Base-by-base conservation (phyloP, 495 filamentous ascomycete genomes). In the Penicillium psychrofluorescens region DNA sequence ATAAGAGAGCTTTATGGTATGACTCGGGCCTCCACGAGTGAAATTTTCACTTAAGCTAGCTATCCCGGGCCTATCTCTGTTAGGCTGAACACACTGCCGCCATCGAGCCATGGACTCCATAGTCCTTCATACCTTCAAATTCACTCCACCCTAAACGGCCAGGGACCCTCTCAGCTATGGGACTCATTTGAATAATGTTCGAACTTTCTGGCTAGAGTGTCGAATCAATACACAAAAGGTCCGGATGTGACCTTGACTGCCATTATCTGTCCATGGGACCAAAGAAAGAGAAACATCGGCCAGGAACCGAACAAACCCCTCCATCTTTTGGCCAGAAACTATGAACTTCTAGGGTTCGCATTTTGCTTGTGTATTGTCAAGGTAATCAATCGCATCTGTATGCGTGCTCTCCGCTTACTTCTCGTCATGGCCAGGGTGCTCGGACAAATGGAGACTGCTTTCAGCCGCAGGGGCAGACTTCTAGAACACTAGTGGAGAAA, bases 401-500 rank as follows among this genome's bases (percentile, higher is more conserved):
- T 8, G 11, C 22, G 36, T 13, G 29, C 30, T n/a, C 22, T 16
- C n/a, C 14, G 29, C 31, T 11, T 11, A 35, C 16, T 10, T 7
- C 29, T 1, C 34, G 22, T 14, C 29, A 27, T 45, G 30, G 5
- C 32, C 33, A 29, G 44, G 29, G 44, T 30, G n/a, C 44, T 35
- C 31, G 32, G 44, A 46, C 33, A 27, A 33, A 27, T 27, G 14
- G 14, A 11, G n/a, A 16, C 8, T 7, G 29, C 27, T 22, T 35
- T 22, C 29, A 9, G 22, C 38, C 46, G 46, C 49, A 56, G 53
- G 53, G 53, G 53, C 31, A 36, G 34, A 28, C 38, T 59, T 53
- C 43, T 53, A 49, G 49, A 51, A 51, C 44, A 38, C 39, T 46
- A 56, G 44, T 30, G 41, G 42, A 45, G 22, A 54, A 40, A 47